A percentile compares a stretch with the other conserved stretches of the same genome.
phyloP scores from a whole-genome alignment of 177 flowering plant genomes.

The Vitis hybrid region DNA sequence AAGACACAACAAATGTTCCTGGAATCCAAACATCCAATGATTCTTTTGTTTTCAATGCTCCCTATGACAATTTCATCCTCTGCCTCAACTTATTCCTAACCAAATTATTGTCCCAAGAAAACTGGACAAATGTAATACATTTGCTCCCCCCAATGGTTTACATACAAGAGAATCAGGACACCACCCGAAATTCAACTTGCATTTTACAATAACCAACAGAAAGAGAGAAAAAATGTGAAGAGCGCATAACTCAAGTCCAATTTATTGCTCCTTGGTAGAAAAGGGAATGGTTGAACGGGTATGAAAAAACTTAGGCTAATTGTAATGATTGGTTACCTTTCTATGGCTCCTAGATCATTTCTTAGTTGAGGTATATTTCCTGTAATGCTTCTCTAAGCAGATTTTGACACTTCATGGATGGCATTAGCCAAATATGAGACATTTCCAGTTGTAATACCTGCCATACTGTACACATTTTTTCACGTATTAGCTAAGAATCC shows the following conservation, averaged over 20 bases:
- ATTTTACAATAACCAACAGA: not conserved
- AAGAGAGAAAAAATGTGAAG: not conserved
- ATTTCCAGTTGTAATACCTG: constrained; percentile 88
- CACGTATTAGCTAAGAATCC: not conserved
- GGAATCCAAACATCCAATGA: not conserved
- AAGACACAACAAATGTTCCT: not conserved
- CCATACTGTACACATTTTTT: constrained; percentile 63
- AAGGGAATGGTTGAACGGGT: not conserved
- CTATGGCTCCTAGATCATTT: not conserved
- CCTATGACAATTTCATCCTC: not conserved
- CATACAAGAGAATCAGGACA: not conserved
- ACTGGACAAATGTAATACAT: not conserved
- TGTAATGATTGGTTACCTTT: not conserved
- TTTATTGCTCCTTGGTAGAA: not conserved
- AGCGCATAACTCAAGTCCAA: not conserved
- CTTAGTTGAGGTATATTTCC: not conserved
- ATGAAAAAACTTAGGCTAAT: not conserved
- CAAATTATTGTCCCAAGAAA: not conserved
- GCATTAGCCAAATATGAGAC: constrained; percentile 93
- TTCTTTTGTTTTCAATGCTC: not conserved
- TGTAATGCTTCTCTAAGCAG: constrained; percentile 20
- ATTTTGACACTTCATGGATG: constrained; percentile 81
- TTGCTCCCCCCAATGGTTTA: not conserved
- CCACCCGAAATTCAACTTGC: not conserved
- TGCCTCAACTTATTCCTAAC: not conserved